Base-by-base conservation (phyloP, 441 rosid species). In the Gossypium schwendimanii region DNA sequence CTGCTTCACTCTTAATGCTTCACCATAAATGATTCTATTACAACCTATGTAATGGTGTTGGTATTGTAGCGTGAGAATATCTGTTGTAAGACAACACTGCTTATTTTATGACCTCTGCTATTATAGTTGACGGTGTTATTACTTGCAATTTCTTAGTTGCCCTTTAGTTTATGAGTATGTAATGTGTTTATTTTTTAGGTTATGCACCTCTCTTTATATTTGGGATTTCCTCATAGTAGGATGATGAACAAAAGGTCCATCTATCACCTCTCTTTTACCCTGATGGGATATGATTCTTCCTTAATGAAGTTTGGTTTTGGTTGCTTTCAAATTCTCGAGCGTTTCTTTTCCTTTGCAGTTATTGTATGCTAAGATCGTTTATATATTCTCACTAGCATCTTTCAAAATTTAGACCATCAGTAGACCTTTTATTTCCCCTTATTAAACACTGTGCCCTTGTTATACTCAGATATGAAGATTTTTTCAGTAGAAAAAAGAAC, bases 391-490 rank as follows among this genome's bases (percentile, higher is more conserved):
- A 18, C 63, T 21, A n/a, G 21, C 20, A 26, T 71, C 53, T 24
- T 59, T 59, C 23, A n/a, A 23, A 59, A 23, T 36, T 71, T 70
- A 20, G 28, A 41, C 17, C n/a, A 15, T 44, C 15, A 7, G 8
- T 61, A 47, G n/a, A 58, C 8, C 10, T 63, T 76, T 21, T 41
- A 12, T 63, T 64, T 21, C 55, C 41, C 53, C 73, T 44, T 63
- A 6, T 18, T 55, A 72, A 63, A 10, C 54, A 28, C 74, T 31
- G 14, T 23, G 57, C 20, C 47, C 7, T 53, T 33, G 54, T 79
- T 53, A 70, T 61, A 31, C 72, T 70, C 78, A 92, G 98, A 79
- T 92, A 92, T 73, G 86, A 82, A 76, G 98, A 92, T 73, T 94
- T 90, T 81, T 94, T 87, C 77, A 93, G 88, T 14, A 59, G 69